These are phyloP conservation scores for Boletus mariae DNA, from an alignment of 1,284 basidiomycete species.

Conservation along the genomic window DNA sequence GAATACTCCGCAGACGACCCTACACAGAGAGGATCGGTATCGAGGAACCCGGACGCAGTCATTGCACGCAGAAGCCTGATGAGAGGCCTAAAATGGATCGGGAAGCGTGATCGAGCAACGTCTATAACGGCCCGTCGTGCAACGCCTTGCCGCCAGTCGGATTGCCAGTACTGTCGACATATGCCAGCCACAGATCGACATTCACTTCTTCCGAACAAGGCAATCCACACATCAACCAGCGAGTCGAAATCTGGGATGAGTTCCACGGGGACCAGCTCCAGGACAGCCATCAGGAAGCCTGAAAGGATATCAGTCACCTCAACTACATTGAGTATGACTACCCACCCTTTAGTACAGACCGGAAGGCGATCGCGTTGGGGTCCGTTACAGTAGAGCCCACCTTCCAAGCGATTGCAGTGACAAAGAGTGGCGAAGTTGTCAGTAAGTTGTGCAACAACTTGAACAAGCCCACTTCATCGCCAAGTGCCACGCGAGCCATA, in stretches of 20 bases:
- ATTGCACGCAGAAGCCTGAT: slow-evolving; percentile 73
- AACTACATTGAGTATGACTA: background rate
- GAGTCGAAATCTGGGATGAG: slow-evolving; percentile 67
- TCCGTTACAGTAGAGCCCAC: slow-evolving; percentile 68
- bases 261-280: slow-evolving; percentile 74
- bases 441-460: slow-evolving; percentile 51
- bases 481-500: slow-evolving; percentile 55
- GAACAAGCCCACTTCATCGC: slow-evolving; percentile 57
- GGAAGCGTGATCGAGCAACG: slow-evolving; percentile 75
- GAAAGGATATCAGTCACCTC: slow-evolving; percentile 8
- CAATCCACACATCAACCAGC: slow-evolving; percentile 75
- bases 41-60: slow-evolving; percentile 66
- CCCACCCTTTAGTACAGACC: slow-evolving; percentile 80
- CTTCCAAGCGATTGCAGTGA: slow-evolving; percentile 66
- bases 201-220: slow-evolving; percentile 77
- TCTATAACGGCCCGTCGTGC: slow-evolving; percentile 75
- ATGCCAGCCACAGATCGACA: slow-evolving; percentile 63
- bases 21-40: slow-evolving; percentile 61
- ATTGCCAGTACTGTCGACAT: slow-evolving; percentile 76
- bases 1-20: slow-evolving; percentile 48
- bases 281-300: slow-evolving; percentile 69
- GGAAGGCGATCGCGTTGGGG: slow-evolving; percentile 77
- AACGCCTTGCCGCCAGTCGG: slow-evolving; percentile 58
- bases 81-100: slow-evolving; percentile 70
- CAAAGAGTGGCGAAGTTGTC: slow-evolving; percentile 68